Evolutionary conservation across 345 rosid genomes (phyloP), one percentile per base, ranked within the genome.

Genomic region (Boechera retrofracta): DNA sequence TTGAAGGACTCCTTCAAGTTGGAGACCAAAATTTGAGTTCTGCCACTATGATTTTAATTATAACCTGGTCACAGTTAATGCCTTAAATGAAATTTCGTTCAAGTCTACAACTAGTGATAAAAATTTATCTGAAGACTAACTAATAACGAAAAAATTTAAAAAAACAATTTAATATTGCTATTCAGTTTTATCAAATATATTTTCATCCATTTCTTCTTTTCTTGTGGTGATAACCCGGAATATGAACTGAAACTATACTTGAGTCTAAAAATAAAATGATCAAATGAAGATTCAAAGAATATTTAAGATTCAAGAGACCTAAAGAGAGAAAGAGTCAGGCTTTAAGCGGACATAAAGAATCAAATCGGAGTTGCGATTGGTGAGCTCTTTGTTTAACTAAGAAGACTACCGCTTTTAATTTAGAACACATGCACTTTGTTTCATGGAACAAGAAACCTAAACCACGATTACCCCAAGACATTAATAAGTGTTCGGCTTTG

Each of bases 351-450:
- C 59, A 79, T 0, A 73, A 65, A 73, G 75, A 79, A 67, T 67
- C 33, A 62, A 69, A 79, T 74, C 47, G 10, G 65, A 60, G 65
- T 74, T 73, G 69, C 41, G 24, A 62, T 44, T 70, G 58, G 58
- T 24, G 57, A 44, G 12, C 58, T 63, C 49, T 65, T 55, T 54
- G 44, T 70, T 70, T 77, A 64, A 53, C 18, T 62, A 42, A 58
- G 73, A 67, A 57, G 51, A 53, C 53, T 66, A 32, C 35, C 35
- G 21, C 64, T 59, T 49, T 79, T 51, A 54, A 4, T 2, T 32
- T 62, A 49, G 13, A 70, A 63, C 76, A 64, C 76, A 77, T 77
- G 76, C 44, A n/a, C 76, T 77, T 70, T 76, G 59, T 79, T 74
- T 51, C 32, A 16, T 47, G n/a, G 36, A 67, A 60, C 74, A 68